phyloP scores from a whole-genome alignment of 2,329 filamentous ascomycete genomes.

The Talaromyces pinophilus region DNA sequence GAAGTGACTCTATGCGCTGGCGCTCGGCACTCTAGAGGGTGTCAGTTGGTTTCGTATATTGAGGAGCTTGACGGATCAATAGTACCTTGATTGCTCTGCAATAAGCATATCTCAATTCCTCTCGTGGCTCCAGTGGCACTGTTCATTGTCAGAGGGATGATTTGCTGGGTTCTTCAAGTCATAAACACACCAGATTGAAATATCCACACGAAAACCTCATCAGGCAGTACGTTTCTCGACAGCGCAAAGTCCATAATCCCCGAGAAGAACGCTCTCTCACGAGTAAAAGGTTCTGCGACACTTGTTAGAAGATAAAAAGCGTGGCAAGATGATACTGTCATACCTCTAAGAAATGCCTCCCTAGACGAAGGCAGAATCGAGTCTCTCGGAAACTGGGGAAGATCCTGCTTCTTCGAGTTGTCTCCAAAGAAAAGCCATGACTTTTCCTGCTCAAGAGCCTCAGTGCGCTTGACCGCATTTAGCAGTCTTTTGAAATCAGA shows the following conservation, averaged over 20 bases:
- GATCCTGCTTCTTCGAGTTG: conserved; percentile 27
- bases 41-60: not conserved
- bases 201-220: conserved; percentile 68
- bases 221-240: conserved; percentile 53
- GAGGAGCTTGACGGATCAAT: not conserved
- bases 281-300: conserved; percentile 46
- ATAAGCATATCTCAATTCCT: conserved; percentile 63
- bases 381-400: conserved; percentile 38
- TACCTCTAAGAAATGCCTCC: conserved; percentile 38
- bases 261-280: conserved; percentile 62
- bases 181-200: conserved; percentile 37
- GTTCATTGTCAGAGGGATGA: conserved; percentile 21
- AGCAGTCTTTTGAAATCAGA: conserved; percentile 52
- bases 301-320: not conserved
- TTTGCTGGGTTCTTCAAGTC: not conserved
- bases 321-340: conserved; percentile 16
- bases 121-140: conserved; percentile 57
- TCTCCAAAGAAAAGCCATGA: conserved; percentile 60
- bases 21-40: conserved; percentile 30
- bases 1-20: conserved; percentile 36
- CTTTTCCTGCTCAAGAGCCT: conserved; percentile 56
- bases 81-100: conserved; percentile 53
- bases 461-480: conserved; percentile 61
- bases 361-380: conserved; percentile 36
- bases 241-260: conserved; percentile 62